Evolutionary conservation across 2,329 filamentous ascomycete species (phyloP).

Genomic region (Aspergillus costaricaensis): DNA sequence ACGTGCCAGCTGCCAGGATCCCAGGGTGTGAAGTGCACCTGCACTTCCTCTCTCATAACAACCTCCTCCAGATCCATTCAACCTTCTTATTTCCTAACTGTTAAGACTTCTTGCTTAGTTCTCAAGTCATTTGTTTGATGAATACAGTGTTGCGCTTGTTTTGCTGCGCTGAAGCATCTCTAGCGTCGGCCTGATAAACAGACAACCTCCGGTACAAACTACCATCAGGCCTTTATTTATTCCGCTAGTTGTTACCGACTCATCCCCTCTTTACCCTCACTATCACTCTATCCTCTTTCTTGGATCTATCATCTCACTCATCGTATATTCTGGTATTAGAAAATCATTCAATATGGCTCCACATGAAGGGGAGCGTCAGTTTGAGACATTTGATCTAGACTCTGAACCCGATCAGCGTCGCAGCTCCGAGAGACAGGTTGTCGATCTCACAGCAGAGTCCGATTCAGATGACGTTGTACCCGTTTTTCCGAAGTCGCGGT

Average conservation of each 20-base stretch:
- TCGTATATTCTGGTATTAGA: background rate
- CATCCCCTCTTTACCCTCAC: background rate
- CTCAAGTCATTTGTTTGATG: background rate
- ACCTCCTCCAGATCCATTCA: background rate
- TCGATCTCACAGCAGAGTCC: slow-evolving; percentile 39
- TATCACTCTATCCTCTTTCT: background rate
- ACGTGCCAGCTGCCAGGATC: slow-evolving; percentile 1
- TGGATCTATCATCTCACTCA: background rate
- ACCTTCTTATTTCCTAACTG: too few species aligned
- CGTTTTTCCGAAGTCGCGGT: slow-evolving; percentile 31
- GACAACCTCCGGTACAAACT: background rate
- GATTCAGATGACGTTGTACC: slow-evolving; percentile 30
- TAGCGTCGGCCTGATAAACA: background rate
- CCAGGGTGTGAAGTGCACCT: background rate
- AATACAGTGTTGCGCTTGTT: background rate
- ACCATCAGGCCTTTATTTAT: background rate
- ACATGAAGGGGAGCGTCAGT: slow-evolving; percentile 3
- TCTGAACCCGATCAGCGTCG: background rate
- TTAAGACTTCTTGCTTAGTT: background rate
- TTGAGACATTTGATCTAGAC: background rate
- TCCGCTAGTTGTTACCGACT: too few species aligned
- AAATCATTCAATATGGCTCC: slow-evolving; percentile 6
- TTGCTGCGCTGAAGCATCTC: background rate
- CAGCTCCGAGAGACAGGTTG: slow-evolving; percentile 17
- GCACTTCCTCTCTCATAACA: background rate